A percentile compares a stretch with the other conserved stretches of the same genome.
Evolutionary conservation across 148 eudicot species (phyloP).

Genomic region (Chenopodium quinoa): DNA sequence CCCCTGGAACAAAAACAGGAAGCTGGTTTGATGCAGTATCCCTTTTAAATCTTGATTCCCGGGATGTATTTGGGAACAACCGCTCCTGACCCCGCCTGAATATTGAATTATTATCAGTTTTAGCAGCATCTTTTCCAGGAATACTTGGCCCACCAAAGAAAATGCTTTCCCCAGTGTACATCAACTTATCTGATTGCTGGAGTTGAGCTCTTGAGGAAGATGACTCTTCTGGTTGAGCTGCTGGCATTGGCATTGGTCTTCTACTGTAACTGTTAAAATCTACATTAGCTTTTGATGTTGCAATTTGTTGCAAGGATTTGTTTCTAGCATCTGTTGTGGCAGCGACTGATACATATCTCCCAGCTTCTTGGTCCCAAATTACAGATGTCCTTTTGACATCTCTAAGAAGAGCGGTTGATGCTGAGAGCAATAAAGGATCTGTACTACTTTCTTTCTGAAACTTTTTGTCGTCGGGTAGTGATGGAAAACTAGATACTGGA

Average conservation of each 20-base stretch:
- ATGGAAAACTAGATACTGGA: constrained; percentile 29
- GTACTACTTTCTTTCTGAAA: constrained; percentile 44
- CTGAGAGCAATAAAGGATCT: constrained; percentile 46
- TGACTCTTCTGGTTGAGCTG: constrained; percentile 39
- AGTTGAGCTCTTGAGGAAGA: constrained; percentile 36
- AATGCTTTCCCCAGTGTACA: constrained; percentile 78
- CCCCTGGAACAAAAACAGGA: constrained; percentile 76
- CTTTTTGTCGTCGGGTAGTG: constrained; percentile 49
- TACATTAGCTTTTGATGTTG: constrained; percentile 35
- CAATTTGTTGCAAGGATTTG: constrained; percentile 34
- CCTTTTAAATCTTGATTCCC: constrained; percentile 76
- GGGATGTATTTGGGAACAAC: constrained; percentile 43
- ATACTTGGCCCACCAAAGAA: constrained; percentile 89
- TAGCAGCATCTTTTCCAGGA: constrained; percentile 42
- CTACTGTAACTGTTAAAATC: constrained; percentile 29
- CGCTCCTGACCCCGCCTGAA: constrained; percentile 55
- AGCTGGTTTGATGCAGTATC: constrained; percentile 84
- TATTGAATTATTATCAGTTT: constrained; percentile 38
- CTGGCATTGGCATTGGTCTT: constrained; percentile 30
- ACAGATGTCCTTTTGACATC: constrained; percentile 81
- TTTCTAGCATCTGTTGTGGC: constrained; percentile 55
- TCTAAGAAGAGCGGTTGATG: constrained; percentile 54
- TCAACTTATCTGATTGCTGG: constrained; percentile 67
- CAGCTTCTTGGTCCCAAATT: constrained; percentile 97
- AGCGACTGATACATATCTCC: constrained; percentile 83